Evolutionary conservation across 345 rosid genomes (phyloP).

Genomic region (Excoecaria cochinchinensis): DNA sequence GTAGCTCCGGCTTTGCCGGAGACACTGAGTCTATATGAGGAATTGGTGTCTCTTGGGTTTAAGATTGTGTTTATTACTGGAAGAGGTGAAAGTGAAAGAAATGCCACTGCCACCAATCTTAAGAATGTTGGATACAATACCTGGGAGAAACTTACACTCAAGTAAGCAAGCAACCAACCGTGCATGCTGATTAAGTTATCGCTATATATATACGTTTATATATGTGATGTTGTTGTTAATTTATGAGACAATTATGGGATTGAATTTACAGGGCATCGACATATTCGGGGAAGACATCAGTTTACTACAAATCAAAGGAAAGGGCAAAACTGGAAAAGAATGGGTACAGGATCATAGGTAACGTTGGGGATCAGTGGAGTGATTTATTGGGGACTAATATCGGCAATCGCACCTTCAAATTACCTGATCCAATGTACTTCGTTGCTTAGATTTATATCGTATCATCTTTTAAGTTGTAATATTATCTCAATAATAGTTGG

Average conservation of each 20-base stretch:
- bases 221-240: too few species aligned
- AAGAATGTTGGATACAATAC: slow-evolving; percentile 34
- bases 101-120: slow-evolving; percentile 30
- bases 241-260: too few species aligned
- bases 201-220: not conserved
- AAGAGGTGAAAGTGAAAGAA: slow-evolving; percentile 31
- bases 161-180: slow-evolving; percentile 29
- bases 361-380: slow-evolving; percentile 56
- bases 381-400: slow-evolving; percentile 31
- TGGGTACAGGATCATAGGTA: slow-evolving; percentile 46
- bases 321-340: slow-evolving; percentile 29
- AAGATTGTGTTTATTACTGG: slow-evolving; percentile 48
- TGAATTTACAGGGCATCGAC: slow-evolving; percentile 20
- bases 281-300: slow-evolving; percentile 26
- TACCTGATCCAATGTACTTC: slow-evolving; percentile 51
- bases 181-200: too few species aligned
- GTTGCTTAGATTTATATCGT: slow-evolving; percentile 9
- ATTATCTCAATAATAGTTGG: not conserved
- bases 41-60: slow-evolving; percentile 30
- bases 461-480: not conserved
- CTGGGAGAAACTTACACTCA: slow-evolving; percentile 42
- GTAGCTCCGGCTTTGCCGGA: slow-evolving; percentile 42
- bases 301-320: slow-evolving; percentile 38
- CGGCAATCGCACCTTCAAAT: slow-evolving; percentile 45
- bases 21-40: slow-evolving; percentile 29